Evolutionary conservation across 139 green algal species (phyloP), one percentile per base, ranked within the genome.

Genomic region (Chlorella sp.): DNA sequence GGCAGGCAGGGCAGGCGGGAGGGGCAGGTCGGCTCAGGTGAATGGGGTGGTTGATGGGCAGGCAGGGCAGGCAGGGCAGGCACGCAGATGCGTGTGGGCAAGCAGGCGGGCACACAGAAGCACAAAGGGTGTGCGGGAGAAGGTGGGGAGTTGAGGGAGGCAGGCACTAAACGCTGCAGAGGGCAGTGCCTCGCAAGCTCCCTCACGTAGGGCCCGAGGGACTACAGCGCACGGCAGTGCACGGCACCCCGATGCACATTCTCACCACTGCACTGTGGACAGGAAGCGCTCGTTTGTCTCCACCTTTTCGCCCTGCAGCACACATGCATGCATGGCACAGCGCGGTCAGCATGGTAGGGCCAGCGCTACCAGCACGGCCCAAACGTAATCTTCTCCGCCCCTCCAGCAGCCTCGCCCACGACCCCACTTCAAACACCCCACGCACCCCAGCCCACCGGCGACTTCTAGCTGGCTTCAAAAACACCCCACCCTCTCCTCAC

Each of bases 211-310:
- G 64, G 60, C 32, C 28, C 71, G 12, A 83, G 34, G 18, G n/a
- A 53, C 26, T 77, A 60, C 61, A 57, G 37, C 32, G 22, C n/a
- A 21, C 57, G 22, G 42, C 4, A 19, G 36, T 83, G 77, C 77
- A 64, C 28, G 53, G 21, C 48, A 86, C 22, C 53, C 30, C 37
- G 68, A 0, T 75, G 34, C 19, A 1, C 9, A 36, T 4, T 9
- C 36, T 57, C 40, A 68, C 85, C 85, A 90, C 73, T 89, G 36
- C 28, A 69, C n/a, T 22, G 69, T 81, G 39, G 48, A 40, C 40
- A 77, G 66, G 75, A 92, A 90, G 61, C 89, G 89, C 7, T 36
- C 78, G 64, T 88, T 82, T 66, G 48, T 64, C 37, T 90, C 80
- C 30, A 75, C 86, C 37, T 76, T 42, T 39, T 89, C 36, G 24